Percentiles rank a stretch among this genome's conserved stretches.
These are phyloP conservation scores for Filobasidium uniguttulatum DNA, from an alignment of 1,284 basidiomycete species.

Conservation along the genomic window DNA sequence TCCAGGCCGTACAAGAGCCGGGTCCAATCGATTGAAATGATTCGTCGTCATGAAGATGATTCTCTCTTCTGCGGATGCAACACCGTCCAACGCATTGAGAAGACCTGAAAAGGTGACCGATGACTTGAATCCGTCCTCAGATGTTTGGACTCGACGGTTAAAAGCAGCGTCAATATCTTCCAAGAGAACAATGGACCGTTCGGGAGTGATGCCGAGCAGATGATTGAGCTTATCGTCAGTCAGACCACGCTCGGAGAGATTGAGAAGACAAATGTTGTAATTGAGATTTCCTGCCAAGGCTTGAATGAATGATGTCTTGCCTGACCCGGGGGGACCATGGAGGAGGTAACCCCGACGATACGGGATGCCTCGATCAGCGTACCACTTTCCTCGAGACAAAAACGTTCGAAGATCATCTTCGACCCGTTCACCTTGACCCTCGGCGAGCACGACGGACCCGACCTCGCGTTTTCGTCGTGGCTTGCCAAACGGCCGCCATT, in stretches of 20 bases:
- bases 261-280: constrained; percentile 93
- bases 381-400: constrained; percentile 76
- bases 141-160: constrained; percentile 72
- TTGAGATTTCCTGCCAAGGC: constrained; percentile 81
- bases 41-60: constrained; percentile 99
- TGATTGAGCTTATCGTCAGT: constrained; percentile 96
- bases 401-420: constrained; percentile 71
- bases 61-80: constrained; percentile 92
- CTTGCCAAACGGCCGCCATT: constrained; percentile 92
- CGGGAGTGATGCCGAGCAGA: constrained; percentile 81
- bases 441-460: constrained; percentile 76
- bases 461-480: constrained; percentile 77
- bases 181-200: constrained; percentile 80
- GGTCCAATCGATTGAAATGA: constrained; percentile 51
- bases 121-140: constrained; percentile 87
- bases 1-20: constrained; percentile 87
- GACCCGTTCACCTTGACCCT: constrained; percentile 65
- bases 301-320: constrained; percentile 97
- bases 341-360: constrained; percentile 92
- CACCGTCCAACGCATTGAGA: constrained; percentile 92
- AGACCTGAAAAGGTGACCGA: constrained; percentile 96
- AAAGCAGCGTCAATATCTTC: constrained; percentile 99
- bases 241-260: constrained; percentile 89
- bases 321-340: constrained; percentile 91
- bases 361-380: constrained; percentile 92